Conservation (phyloP, 345 rosid species). For the Arabidopsis arenosa region DNA sequence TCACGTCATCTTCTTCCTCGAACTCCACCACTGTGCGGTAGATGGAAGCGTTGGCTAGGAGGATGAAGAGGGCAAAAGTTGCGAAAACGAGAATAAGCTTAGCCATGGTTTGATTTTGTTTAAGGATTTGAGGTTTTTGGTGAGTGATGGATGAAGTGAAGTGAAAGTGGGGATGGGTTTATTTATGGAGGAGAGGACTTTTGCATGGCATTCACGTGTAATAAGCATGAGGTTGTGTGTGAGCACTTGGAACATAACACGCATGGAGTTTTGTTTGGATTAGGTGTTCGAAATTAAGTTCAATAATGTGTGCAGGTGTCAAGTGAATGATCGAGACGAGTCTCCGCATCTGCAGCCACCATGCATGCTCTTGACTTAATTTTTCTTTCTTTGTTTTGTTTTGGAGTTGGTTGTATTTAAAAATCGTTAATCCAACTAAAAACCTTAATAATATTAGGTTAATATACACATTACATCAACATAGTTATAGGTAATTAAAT, state of each 20-base stretch:
- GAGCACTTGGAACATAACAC: neutral
- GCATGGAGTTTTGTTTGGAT: constrained; percentile 26
- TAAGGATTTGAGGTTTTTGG: constrained; percentile 10
- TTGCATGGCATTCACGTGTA: constrained; percentile 29
- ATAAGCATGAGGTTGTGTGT: constrained; percentile 7
- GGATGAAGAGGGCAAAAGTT: constrained; percentile 24
- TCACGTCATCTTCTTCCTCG: constrained; percentile 30
- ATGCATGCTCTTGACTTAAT: neutral
- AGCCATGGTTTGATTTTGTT: neutral
- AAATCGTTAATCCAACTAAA: neutral
- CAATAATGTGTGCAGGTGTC: constrained; percentile 1
- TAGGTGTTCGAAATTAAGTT: constrained; percentile 12
- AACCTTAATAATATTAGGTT: neutral
- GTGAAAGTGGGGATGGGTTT: neutral
- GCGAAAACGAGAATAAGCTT: constrained; percentile 26
- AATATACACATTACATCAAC: neutral
- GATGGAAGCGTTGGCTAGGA: constrained; percentile 31
- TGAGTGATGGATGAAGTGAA: constrained; percentile 21
- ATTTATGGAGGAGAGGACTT: constrained; percentile 20
- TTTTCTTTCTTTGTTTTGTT: neutral
- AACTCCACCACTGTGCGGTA: constrained; percentile 28
- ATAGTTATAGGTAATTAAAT: neutral
- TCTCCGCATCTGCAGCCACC: constrained; percentile 16
- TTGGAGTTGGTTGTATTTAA: neutral
- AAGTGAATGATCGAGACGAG: constrained; percentile 24